Conservation (phyloP, 1,139 yeast genomes). For the Taphrina pruni region DNA sequence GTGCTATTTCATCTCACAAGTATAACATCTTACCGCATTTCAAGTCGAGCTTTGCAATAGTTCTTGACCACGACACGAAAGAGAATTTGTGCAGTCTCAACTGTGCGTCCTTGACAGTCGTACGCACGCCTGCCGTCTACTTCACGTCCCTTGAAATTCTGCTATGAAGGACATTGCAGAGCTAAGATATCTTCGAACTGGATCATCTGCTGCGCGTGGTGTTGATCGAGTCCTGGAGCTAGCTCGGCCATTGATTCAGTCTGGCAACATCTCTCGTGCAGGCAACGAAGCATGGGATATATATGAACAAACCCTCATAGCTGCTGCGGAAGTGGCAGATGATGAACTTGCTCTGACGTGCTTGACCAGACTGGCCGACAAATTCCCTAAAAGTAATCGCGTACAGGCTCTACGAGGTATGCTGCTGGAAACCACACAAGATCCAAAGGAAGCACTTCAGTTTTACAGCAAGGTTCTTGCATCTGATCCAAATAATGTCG, state of each 20-base stretch:
- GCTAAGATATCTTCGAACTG: background rate
- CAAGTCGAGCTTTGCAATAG: no score
- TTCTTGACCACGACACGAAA: no score
- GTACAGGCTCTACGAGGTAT: slow-evolving; percentile 43
- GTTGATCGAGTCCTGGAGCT: slow-evolving; percentile 14
- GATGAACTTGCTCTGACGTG: slow-evolving; percentile 41
- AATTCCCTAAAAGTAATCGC: slow-evolving; percentile 39
- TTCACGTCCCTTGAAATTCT: background rate
- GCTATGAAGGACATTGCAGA: background rate
- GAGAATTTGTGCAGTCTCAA: no score
- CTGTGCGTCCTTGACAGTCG: no score
- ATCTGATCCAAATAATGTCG: slow-evolving; percentile 42
- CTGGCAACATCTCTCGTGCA: slow-evolving; percentile 11
- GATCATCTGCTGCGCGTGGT: background rate
- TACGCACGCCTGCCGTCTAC: no score
- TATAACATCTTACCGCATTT: no score
- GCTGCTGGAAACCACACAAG: slow-evolving; percentile 42
- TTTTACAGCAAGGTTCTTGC: slow-evolving; percentile 38
- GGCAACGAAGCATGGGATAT: slow-evolving; percentile 42
- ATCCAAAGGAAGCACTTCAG: slow-evolving; percentile 37
- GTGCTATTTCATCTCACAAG: no score
- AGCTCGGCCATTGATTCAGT: slow-evolving; percentile 10
- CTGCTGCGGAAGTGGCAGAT: slow-evolving; percentile 41
- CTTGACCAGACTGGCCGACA: slow-evolving; percentile 37
- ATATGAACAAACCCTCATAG: slow-evolving; percentile 42